phyloP scores from a whole-genome alignment of 805 yeast genomes.

The Candida maltosa region DNA sequence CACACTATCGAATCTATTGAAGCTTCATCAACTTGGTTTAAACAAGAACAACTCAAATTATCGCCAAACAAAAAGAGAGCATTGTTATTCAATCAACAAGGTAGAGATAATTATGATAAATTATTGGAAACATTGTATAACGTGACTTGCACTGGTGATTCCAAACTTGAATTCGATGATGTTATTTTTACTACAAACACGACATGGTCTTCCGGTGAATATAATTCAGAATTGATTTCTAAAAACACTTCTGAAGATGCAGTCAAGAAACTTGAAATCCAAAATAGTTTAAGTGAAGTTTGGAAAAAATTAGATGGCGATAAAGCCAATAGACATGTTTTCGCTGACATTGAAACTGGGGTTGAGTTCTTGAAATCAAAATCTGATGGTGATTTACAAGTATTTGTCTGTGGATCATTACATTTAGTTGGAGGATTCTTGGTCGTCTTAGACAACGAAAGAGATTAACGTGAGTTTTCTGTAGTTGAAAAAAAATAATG shows the following conservation, averaged over 20 bases:
- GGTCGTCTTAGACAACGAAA: slow-evolving; percentile 65
- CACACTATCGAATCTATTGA: slow-evolving; percentile 86
- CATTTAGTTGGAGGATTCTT: slow-evolving; percentile 93
- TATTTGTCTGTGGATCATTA: slow-evolving; percentile 89
- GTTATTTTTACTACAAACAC: slow-evolving; percentile 87
- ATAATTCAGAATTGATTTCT: slow-evolving; percentile 80
- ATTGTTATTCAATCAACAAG: slow-evolving; percentile 89
- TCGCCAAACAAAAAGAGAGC: slow-evolving; percentile 35
- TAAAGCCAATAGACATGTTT: slow-evolving; percentile 41
- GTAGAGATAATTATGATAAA: slow-evolving; percentile 70
- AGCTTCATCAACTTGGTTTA: slow-evolving; percentile 83
- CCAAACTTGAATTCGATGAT: slow-evolving; percentile 57
- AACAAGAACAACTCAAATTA: slow-evolving; percentile 12
- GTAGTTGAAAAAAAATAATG: background rate
- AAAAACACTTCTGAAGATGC: slow-evolving; percentile 76
- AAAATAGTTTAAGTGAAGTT: slow-evolving; percentile 63
- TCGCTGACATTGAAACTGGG: slow-evolving; percentile 74
- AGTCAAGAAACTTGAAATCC: slow-evolving; percentile 79
- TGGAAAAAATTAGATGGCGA: slow-evolving; percentile 57
- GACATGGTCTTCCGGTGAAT: slow-evolving; percentile 82
- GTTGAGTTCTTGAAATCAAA: slow-evolving; percentile 45
- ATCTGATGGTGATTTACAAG: slow-evolving; percentile 45
- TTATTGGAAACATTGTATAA: slow-evolving; percentile 54
- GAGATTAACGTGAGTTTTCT: slow-evolving; percentile 4
- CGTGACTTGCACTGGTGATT: slow-evolving; percentile 27